A percentile compares a stretch with the other conserved stretches of the same genome.
Conservation (phyloP, 73 alveolate genomes). For the Paramecium pentaurelia region DNA sequence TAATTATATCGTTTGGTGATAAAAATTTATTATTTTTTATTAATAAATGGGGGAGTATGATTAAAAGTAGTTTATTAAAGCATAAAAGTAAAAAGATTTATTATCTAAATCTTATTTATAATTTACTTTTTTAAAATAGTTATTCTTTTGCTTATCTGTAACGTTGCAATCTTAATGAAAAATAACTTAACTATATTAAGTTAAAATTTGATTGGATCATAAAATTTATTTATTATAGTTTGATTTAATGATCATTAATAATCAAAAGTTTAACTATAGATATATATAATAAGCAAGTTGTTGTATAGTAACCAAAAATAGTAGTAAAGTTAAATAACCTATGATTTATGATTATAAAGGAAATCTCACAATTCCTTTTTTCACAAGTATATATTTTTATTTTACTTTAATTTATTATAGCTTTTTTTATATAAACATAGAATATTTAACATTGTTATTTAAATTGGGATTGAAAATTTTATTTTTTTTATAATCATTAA, state of each 20-base stretch:
- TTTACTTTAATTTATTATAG: neutral
- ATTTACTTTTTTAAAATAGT: neutral
- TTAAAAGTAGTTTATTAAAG: too few relatives aligned
- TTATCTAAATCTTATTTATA: neutral
- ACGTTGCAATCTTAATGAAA: neutral
- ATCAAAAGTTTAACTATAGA: neutral
- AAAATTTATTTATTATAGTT: constrained; percentile 30
- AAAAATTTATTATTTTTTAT: too few relatives aligned
- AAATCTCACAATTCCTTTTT: neutral
- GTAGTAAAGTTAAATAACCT: neutral
- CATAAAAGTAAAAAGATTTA: too few relatives aligned
- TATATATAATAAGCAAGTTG: neutral
- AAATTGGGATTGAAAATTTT: too few relatives aligned
- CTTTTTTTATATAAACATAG: neutral
- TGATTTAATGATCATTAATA: too few relatives aligned
- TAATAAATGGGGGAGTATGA: too few relatives aligned
- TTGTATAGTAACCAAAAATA: too few relatives aligned
- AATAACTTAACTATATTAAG: neutral
- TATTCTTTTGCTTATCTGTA: constrained; percentile 31
- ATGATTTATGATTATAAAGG: neutral
- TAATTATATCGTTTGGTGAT: too few relatives aligned
- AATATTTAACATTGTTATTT: too few relatives aligned
- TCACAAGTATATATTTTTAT: neutral
- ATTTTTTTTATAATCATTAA: too few relatives aligned
- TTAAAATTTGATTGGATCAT: constrained; percentile 36